These are phyloP conservation scores for Ambrosia hybrid DNA, from an alignment of 140 eudicot genomes.

Conservation along the genomic window DNA sequence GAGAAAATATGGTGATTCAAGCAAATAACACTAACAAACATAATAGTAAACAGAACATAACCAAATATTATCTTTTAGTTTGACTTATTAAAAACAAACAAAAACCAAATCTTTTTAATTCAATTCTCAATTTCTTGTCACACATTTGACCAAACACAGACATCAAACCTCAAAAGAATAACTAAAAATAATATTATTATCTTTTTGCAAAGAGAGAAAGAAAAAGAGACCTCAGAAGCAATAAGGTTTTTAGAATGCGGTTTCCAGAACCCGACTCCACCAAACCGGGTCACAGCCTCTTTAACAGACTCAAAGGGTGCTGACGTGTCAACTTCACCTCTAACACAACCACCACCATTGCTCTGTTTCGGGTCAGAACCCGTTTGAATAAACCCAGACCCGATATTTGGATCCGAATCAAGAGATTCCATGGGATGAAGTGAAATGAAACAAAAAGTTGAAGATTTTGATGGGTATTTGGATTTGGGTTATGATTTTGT, in stretches of 20 bases:
- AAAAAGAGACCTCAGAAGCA: conserved; percentile 26
- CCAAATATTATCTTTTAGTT: too few relatives aligned
- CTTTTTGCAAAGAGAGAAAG: background rate
- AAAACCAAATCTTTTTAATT: background rate
- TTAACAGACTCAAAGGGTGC: conserved; percentile 96
- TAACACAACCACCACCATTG: conserved; percentile 19
- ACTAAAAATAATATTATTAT: too few relatives aligned
- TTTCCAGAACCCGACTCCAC: conserved; percentile 93
- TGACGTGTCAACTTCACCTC: conserved; percentile 41
- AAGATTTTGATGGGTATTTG: background rate
- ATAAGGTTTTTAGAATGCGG: conserved; percentile 42
- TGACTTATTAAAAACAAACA: background rate
- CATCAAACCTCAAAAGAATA: too few relatives aligned
- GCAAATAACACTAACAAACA: too few relatives aligned
- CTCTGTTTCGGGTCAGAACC: conserved; percentile 18
- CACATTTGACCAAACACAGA: too few relatives aligned
- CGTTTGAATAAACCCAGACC: conserved; percentile 15
- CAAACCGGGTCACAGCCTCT: conserved; percentile 86
- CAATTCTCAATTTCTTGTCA: too few relatives aligned
- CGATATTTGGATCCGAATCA: conserved; percentile 25
- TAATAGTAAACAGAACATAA: too few relatives aligned
- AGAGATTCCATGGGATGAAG: conserved; percentile 23
- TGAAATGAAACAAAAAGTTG: background rate
- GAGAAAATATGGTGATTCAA: too few relatives aligned
- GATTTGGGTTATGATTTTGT: conserved; percentile 22